These are phyloP conservation scores for Trichoderma reesei DNA, from an alignment of 495 filamentous ascomycete species.

Conservation along the genomic window DNA sequence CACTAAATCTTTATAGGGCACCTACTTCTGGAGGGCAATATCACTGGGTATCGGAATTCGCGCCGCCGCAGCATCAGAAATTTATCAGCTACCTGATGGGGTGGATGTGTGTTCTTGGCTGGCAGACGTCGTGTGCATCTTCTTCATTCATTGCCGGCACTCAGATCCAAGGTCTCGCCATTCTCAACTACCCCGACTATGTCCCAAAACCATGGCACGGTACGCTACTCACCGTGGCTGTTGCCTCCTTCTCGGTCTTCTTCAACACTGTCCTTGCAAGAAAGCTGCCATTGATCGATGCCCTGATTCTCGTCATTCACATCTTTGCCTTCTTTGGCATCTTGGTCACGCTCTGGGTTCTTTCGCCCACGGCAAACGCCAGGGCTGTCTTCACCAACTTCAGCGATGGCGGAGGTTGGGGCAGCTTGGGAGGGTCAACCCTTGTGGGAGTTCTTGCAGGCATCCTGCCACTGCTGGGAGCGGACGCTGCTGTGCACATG, in stretches of 20 bases:
- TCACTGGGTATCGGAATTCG: constrained; percentile 50
- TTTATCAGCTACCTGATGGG: constrained; percentile 52
- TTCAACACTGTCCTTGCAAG: constrained; percentile 49
- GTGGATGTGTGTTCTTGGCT: constrained; percentile 52
- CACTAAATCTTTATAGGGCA: constrained; percentile 10
- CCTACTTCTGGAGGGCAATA: constrained; percentile 29
- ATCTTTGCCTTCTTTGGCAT: constrained; percentile 52
- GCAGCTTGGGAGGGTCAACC: constrained; percentile 39
- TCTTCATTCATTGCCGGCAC: constrained; percentile 45
- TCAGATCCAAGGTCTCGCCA: constrained; percentile 50
- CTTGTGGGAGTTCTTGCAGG: constrained; percentile 29
- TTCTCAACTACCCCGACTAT: constrained; percentile 40
- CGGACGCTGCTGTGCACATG: constrained; percentile 22
- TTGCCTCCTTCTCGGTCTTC: constrained; percentile 37
- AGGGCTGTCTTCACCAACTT: constrained; percentile 44
- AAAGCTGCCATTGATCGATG: constrained; percentile 47
- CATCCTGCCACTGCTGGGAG: constrained; percentile 18
- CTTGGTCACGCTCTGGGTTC: constrained; percentile 47
- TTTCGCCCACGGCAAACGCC: constrained; percentile 36
- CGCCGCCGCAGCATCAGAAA: constrained; percentile 43
- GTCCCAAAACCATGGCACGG: constrained; percentile 48
- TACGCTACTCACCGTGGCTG: constrained; percentile 46
- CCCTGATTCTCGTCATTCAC: constrained; percentile 50
- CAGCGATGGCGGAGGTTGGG: constrained; percentile 47
- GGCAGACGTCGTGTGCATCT: constrained; percentile 48